phyloP scores from a whole-genome alignment of 306 rosid species.

The Begonia peltatifolia region DNA sequence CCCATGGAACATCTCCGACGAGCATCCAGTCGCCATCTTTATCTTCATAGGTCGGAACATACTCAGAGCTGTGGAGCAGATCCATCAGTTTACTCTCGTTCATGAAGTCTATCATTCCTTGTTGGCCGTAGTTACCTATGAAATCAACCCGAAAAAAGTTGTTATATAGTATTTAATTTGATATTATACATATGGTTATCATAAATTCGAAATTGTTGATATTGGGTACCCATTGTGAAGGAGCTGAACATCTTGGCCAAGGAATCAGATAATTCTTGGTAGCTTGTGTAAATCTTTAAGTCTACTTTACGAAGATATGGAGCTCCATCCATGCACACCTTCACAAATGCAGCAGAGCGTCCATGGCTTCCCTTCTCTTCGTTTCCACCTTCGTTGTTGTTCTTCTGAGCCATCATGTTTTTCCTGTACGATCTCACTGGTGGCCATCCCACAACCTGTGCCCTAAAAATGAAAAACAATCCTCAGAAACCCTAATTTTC shows the following conservation, averaged over 20 bases:
- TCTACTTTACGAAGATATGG: constrained; percentile 74
- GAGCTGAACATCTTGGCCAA: constrained; percentile 81
- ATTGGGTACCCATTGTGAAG: constrained; percentile 45
- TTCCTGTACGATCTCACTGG: constrained; percentile 64
- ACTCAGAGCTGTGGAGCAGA: constrained; percentile 63
- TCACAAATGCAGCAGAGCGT: constrained; percentile 31
- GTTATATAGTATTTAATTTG: background rate
- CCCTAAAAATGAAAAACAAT: constrained; percentile 20
- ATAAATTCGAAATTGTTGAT: too few species aligned
- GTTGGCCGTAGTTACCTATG: constrained; percentile 50
- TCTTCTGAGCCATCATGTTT: constrained; percentile 50
- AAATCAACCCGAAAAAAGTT: background rate
- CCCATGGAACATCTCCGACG: constrained; percentile 84
- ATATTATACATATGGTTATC: too few species aligned
- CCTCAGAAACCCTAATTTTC: background rate
- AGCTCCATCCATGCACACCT: constrained; percentile 74
- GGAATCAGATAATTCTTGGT: constrained; percentile 59
- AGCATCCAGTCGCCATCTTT: constrained; percentile 86
- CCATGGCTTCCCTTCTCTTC: constrained; percentile 19
- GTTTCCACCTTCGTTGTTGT: constrained; percentile 9
- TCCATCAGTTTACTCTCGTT: constrained; percentile 77
- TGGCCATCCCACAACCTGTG: constrained; percentile 80
- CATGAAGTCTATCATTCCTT: constrained; percentile 86
- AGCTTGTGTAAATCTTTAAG: constrained; percentile 49
- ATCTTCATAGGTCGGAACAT: constrained; percentile 74